phyloP scores from a whole-genome alignment of 257 asterid species.

The Nicotiana noctiflora region DNA sequence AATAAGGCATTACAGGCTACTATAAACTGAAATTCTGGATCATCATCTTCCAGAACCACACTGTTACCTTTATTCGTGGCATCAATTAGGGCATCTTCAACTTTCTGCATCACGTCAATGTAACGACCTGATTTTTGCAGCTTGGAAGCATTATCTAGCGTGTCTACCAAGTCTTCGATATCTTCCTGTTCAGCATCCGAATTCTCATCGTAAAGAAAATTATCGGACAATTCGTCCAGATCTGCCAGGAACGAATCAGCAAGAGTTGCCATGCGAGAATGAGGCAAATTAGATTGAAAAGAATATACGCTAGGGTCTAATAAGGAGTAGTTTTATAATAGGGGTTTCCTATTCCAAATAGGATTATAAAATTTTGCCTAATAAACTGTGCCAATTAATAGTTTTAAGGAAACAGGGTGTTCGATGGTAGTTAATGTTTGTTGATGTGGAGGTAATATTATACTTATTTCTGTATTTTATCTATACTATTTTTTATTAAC shows the following conservation, averaged over 20 bases:
- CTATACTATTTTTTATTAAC: too few relatives aligned
- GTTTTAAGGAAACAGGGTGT: too few relatives aligned
- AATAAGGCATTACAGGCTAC: slow-evolving; percentile 86
- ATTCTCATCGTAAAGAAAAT: slow-evolving; percentile 40
- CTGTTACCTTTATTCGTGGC: slow-evolving; percentile 34
- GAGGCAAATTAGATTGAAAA: too few relatives aligned
- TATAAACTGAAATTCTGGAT: slow-evolving; percentile 84
- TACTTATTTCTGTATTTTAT: too few relatives aligned
- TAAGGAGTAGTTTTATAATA: too few relatives aligned
- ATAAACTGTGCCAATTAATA: too few relatives aligned
- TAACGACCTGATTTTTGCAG: slow-evolving; percentile 71
- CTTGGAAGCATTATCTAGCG: slow-evolving; percentile 78
- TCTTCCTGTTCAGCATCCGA: slow-evolving; percentile 65
- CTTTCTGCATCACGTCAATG: slow-evolving; percentile 72
- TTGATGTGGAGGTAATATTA: too few relatives aligned
- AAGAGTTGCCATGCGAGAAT: slow-evolving; percentile 50
- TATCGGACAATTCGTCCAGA: slow-evolving; percentile 83
- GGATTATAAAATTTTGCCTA: too few relatives aligned
- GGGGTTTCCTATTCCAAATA: too few relatives aligned
- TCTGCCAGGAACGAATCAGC: slow-evolving; percentile 88
- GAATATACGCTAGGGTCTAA: too few relatives aligned
- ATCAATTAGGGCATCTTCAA: slow-evolving; percentile 33
- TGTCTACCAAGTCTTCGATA: too few relatives aligned
- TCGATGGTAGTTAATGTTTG: too few relatives aligned
- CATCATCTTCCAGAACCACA: slow-evolving; percentile 56